Conservation (phyloP, 2,329 filamentous ascomycete genomes). For the Sporothrix pallida region DNA sequence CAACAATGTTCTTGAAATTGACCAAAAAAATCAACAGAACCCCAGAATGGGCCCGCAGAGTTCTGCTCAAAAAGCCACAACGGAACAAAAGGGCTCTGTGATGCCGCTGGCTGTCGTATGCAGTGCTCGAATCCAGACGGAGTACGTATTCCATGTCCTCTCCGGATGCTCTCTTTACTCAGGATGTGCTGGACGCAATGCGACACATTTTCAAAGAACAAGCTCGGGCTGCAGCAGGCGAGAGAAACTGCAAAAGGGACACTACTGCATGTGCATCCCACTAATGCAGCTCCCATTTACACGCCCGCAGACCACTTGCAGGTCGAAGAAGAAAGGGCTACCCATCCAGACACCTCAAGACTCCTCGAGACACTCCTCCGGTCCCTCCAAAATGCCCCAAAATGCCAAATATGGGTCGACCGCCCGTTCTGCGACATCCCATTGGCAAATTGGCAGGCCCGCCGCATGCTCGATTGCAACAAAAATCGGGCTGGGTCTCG, state of each 20-base stretch:
- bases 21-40: background rate
- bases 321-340: slow-evolving; percentile 6
- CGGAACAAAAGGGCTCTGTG: background rate
- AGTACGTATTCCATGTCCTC: background rate
- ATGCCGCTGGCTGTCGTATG: background rate
- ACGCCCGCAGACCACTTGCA: slow-evolving; percentile 10
- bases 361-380: too few species aligned
- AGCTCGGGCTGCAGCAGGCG: slow-evolving; percentile 25
- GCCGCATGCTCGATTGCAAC: slow-evolving; percentile 15
- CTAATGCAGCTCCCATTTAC: slow-evolving; percentile 28
- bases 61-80: background rate
- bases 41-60: background rate
- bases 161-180: too few species aligned
- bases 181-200: slow-evolving; percentile 2
- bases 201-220: slow-evolving; percentile 23
- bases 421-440: background rate
- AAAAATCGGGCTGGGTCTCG: slow-evolving; percentile 2
- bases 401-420: slow-evolving; percentile 9
- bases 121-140: background rate
- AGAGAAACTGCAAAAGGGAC: slow-evolving; percentile 4
- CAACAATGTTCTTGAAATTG: background rate
- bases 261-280: slow-evolving; percentile 27
- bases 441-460: slow-evolving; percentile 24
- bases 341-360: background rate
- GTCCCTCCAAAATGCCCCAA: background rate